Percentiles rank a stretch among this genome's conserved stretches.
Evolutionary conservation across 495 filamentous ascomycete genomes (phyloP).

Genomic region (Aspergillus egyptiacus): DNA sequence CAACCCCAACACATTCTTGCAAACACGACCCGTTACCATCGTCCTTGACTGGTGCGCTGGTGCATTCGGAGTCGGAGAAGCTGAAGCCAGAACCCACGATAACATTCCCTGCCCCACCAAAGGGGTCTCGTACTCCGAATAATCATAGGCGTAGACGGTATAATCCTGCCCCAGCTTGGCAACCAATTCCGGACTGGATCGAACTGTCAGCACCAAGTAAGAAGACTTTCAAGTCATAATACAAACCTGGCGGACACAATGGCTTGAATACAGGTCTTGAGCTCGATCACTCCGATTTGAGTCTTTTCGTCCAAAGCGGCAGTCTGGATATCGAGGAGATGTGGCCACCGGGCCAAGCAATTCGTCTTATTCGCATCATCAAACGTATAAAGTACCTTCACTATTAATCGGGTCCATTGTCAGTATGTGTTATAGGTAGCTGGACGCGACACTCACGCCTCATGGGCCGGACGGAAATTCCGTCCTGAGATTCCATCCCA

Average conservation of each 20-base stretch:
- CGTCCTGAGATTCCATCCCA: constrained; percentile 48
- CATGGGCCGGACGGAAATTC: constrained; percentile 50
- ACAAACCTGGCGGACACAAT: constrained; percentile 65
- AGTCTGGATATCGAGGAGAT: constrained; percentile 72
- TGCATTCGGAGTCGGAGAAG: constrained; percentile 48
- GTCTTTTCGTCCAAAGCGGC: constrained; percentile 70
- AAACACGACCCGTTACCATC: constrained; percentile 85
- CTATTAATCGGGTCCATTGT: constrained; percentile 18
- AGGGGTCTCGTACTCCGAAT: constrained; percentile 87
- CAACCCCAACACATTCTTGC: constrained; percentile 73
- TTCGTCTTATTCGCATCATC: constrained; percentile 84
- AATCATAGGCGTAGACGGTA: constrained; percentile 94
- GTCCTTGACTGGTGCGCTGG: constrained; percentile 58
- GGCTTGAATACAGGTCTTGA: constrained; percentile 85
- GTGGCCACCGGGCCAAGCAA: constrained; percentile 85
- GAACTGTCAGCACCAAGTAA: constrained; percentile 10
- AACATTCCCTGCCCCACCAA: constrained; percentile 95
- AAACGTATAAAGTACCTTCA: constrained; percentile 97
- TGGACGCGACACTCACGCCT: constrained; percentile 37
- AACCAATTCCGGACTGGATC: constrained; percentile 77
- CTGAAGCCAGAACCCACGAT: constrained; percentile 70
- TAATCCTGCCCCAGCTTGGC: constrained; percentile 82
- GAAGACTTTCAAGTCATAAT: constrained; percentile 2
- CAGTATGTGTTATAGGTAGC: constrained; percentile 7
- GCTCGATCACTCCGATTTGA: constrained; percentile 80